Evolutionary conservation across 495 filamentous ascomycete genomes (phyloP).

Genomic region (Elasticomyces elasticus): DNA sequence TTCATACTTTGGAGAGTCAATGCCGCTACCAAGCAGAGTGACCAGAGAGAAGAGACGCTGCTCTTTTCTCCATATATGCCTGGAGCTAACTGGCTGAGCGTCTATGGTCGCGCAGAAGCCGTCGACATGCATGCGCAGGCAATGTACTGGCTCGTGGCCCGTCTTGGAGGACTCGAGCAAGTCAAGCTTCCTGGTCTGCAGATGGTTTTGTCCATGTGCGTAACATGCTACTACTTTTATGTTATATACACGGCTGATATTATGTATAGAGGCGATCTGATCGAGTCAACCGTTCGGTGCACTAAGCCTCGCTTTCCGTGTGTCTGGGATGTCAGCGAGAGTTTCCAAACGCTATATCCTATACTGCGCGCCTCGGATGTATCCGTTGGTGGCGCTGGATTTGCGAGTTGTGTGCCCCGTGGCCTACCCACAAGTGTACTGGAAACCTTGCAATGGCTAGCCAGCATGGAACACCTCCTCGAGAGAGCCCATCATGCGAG

Average conservation of each 20-base stretch:
- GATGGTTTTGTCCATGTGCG: neutral
- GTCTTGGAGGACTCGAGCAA: neutral
- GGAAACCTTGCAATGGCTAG: neutral
- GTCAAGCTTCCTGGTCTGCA: neutral
- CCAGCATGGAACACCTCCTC: neutral
- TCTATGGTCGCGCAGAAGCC: neutral
- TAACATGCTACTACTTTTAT: neutral
- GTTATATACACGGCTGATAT: neutral
- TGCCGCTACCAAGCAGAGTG: neutral
- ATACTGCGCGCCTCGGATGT: neutral
- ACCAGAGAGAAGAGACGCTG: neutral
- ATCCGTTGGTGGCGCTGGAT: neutral
- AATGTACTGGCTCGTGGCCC: neutral
- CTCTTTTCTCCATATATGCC: neutral
- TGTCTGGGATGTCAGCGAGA: neutral
- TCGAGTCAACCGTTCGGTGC: neutral
- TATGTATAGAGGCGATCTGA: neutral
- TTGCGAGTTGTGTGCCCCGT: neutral
- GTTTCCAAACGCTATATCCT: neutral
- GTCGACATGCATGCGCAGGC: neutral
- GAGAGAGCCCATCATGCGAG: neutral
- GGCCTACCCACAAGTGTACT: neutral
- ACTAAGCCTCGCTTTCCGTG: neutral
- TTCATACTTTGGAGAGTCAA: neutral
- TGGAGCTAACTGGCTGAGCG: neutral